Conservation (phyloP, 768 basidiomycete genomes). For the Lactarius hengduanensis region DNA sequence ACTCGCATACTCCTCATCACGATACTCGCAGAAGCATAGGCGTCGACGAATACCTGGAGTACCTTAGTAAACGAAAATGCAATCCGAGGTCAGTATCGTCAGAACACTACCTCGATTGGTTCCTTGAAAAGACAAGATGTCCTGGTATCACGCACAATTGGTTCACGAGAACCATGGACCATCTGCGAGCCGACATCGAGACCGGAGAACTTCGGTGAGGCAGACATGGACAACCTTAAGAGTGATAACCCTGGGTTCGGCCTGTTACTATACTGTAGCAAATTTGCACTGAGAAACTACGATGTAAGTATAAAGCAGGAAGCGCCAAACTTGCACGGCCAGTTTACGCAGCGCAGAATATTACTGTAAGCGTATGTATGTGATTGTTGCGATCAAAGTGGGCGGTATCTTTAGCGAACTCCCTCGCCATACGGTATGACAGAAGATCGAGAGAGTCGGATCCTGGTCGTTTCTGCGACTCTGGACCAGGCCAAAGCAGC, state of each 20-base stretch:
- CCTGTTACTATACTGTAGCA: background rate
- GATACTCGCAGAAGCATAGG: background rate
- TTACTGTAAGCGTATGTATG: background rate
- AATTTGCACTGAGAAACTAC: background rate
- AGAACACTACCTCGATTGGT: background rate
- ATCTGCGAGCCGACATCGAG: background rate
- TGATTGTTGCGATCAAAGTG: background rate
- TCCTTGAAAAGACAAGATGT: background rate
- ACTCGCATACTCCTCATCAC: background rate
- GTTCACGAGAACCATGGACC: background rate
- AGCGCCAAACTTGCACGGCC: background rate
- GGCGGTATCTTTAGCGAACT: background rate
- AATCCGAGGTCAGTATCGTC: background rate
- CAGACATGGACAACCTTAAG: background rate
- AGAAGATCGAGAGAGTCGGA: slow-evolving; percentile 22
- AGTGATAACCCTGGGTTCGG: background rate
- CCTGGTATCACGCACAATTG: background rate
- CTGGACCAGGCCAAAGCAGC: slow-evolving; percentile 30
- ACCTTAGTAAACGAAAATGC: background rate
- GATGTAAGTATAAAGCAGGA: background rate
- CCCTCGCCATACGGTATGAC: slow-evolving; percentile 8
- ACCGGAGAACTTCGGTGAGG: background rate
- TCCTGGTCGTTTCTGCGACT: slow-evolving; percentile 33
- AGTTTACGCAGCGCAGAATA: background rate
- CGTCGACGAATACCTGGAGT: background rate